Evolutionary conservation across 1,139 yeast species (phyloP), one percentile per base, ranked within the genome.

Genomic region (Trichomonascaceae sp.): DNA sequence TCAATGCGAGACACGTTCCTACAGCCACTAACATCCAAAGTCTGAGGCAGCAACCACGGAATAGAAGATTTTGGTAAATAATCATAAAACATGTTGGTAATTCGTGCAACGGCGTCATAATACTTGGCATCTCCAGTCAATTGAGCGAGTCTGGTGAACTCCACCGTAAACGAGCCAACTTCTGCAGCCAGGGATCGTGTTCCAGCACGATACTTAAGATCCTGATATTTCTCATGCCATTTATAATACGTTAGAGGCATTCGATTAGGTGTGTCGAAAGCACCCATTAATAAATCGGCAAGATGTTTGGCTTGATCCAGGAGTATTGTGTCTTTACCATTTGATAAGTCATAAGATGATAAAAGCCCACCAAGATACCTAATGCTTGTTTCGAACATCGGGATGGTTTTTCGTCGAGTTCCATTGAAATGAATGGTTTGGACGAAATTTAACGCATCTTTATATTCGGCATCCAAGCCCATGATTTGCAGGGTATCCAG

Each of bases 281-380:
- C 83, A 3, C 87, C 87, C 55, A 84, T 66, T 56, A 87, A 73
- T 39, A 84, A 77, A 56, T 81, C 81, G n/a, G 85, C 95, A 55
- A 86, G 72, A 53, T 82, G 83, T 20, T 74, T 78, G 0, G 90
- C 88, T 59, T 79, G 77, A 48, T 73, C 77, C 51, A 86, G 71
- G 51, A 83, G 75, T 6, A 79, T 60, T 15, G 51, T 52, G 24
- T 70, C 69, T 56, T 79, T 78, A 45, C 81, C 84, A 1, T 75
- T 66, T 0, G 87, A 78, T 44, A 87, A 69, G 55, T 86, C 91
- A 66, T 80, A 84, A 0, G 87, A 88, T 1, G 89, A 77, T 39
- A 87, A 65, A 46, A 87, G 73, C 0, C 95, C 93, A 10, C 93
- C 95, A 51, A 87, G 71, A 71, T 83, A 81, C 55, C 91, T 74